Conservation (phyloP, 768 basidiomycete species). For the Gloeophyllum trabeum region DNA sequence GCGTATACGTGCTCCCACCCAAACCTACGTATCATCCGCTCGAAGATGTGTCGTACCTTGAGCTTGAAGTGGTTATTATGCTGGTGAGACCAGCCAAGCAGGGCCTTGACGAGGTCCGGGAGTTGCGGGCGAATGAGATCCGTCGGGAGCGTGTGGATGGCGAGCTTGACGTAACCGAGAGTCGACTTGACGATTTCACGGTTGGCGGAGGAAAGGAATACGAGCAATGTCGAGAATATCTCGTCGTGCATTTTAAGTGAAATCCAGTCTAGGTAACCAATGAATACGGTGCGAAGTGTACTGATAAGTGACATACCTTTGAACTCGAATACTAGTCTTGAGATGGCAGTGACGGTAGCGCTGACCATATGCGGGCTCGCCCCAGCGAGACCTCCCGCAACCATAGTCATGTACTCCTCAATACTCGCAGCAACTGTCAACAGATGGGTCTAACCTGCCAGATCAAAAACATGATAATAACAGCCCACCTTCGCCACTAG, state of each 20-base stretch:
- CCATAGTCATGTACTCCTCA: constrained; percentile 94
- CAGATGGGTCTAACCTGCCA: constrained; percentile 8
- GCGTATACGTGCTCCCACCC: constrained; percentile 77
- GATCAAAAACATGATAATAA: constrained; percentile 6
- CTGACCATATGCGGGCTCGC: constrained; percentile 97
- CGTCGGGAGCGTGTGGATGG: constrained; percentile 71
- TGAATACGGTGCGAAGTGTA: neutral
- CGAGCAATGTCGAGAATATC: constrained; percentile 74
- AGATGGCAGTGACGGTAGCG: constrained; percentile 90
- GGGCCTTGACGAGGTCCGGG: constrained; percentile 64
- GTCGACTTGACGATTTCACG: constrained; percentile 97
- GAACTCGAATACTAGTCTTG: constrained; percentile 92
- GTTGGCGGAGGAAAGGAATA: constrained; percentile 89
- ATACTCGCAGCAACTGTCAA: constrained; percentile 51
- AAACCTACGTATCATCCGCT: constrained; percentile 87
- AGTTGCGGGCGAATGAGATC: constrained; percentile 73
- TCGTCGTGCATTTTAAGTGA: constrained; percentile 68
- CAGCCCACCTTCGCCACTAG: constrained; percentile 25
- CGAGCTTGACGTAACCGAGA: constrained; percentile 90
- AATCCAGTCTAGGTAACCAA: constrained; percentile 49
- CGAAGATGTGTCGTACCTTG: constrained; percentile 95
- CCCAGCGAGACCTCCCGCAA: constrained; percentile 89
- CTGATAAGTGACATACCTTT: constrained; percentile 45
- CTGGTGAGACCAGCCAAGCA: constrained; percentile 90
- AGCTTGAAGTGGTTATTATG: constrained; percentile 99